phyloP scores from a whole-genome alignment of 2,329 filamentous ascomycete genomes.

The Microcera coccophila region DNA sequence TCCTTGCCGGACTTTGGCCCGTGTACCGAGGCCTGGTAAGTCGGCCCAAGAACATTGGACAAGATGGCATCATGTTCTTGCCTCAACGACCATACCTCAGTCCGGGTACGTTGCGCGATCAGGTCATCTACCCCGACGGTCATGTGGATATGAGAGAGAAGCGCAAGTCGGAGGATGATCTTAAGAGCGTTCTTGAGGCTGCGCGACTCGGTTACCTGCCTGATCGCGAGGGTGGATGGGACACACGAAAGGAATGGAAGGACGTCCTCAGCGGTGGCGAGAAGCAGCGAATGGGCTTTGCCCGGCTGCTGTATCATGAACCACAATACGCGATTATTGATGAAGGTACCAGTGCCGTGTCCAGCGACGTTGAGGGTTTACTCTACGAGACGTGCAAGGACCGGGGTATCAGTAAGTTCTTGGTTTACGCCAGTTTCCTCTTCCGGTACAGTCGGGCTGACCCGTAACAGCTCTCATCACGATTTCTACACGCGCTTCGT shows the following conservation, averaged over 20 bases:
- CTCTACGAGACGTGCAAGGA: constrained; percentile 92
- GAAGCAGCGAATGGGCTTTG: constrained; percentile 93
- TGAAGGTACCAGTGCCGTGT: constrained; percentile 92
- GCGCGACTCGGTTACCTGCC: constrained; percentile 85
- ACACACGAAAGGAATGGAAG: constrained; percentile 97
- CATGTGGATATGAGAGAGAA: constrained; percentile 89
- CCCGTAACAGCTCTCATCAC: constrained; percentile 71
- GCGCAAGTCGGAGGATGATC: constrained; percentile 71
- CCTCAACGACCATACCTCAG: constrained; percentile 91
- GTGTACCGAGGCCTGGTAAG: constrained; percentile 91
- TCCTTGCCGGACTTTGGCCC: constrained; percentile 92
- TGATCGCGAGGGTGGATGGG: constrained; percentile 91
- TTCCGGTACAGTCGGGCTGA: constrained; percentile 14
- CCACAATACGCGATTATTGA: constrained; percentile 92
- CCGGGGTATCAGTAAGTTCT: constrained; percentile 77
- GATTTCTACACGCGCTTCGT: constrained; percentile 86
- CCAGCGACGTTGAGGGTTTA: constrained; percentile 87
- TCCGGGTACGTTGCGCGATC: constrained; percentile 88
- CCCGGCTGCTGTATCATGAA: constrained; percentile 88
- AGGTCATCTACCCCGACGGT: constrained; percentile 96
- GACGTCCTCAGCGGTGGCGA: constrained; percentile 95
- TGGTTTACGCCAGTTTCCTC: neutral
- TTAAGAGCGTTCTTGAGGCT: constrained; percentile 74
- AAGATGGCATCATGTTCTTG: constrained; percentile 97
- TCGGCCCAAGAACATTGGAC: constrained; percentile 72